Evolutionary conservation across 129 eudicot species (phyloP), one percentile per base, ranked within the genome.

Genomic region (Arctium minus): DNA sequence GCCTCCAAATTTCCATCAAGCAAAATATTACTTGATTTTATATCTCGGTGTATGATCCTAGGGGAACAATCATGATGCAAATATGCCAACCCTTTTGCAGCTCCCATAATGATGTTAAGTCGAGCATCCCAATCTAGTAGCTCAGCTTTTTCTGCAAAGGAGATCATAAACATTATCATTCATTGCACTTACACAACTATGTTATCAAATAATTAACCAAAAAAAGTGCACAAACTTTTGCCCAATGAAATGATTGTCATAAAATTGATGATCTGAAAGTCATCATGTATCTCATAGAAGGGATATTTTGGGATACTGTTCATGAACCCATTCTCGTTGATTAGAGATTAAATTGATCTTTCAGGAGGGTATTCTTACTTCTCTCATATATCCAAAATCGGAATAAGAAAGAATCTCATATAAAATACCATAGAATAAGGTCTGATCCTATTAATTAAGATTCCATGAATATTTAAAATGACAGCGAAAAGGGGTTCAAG

Each of bases 1-100:
- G 99, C 99, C 85, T 93, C 98, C 82, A 96, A 92, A 89, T 92
- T 96, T 70, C 91, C 96, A 85, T 96, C 98, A 88, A 96, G 94
- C 81, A 96, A 90, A 88, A 96, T 93, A 89, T 96, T 96, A 88
- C 99, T 93, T 50, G 99, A 93, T 86, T 96, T 96, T 77, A 96
- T 96, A 72, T 96, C 99, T 44, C 99, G 92, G 88, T 96, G 99
- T 33, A 96, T 93, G 72, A 96, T 90, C 79, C 99, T 87, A 65
- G 99, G 99, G 15, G 99, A 96, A 87, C 99, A 96, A 80, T 96
- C 99, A 86, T 96, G 99, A 80, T 96, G 99, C 92, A 96, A 78
- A 85, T 96, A 96, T 0, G 99, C 96, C 17, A 96, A 85, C 79
- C 99, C 99, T 87, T 93, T 96, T 72, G 99, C 96, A 33, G 99